These are phyloP conservation scores for Onygena corvina DNA, from an alignment of 2,329 filamentous ascomycete species.

Conservation along the genomic window DNA sequence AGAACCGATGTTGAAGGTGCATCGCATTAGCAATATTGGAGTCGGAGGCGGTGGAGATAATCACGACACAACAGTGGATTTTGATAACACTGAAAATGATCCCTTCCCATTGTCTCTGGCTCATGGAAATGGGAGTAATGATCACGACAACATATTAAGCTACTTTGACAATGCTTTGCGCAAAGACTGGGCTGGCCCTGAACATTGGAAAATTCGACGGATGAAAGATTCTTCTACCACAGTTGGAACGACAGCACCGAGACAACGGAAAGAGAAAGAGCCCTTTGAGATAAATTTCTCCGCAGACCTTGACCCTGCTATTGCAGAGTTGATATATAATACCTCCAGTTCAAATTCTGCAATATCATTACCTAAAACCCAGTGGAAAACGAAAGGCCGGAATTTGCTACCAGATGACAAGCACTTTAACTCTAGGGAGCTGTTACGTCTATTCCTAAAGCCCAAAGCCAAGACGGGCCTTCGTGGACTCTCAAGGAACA, in stretches of 20 bases:
- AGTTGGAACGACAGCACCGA: conserved; percentile 30
- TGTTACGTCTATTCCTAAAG: conserved; percentile 85
- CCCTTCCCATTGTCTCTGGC: conserved; percentile 72
- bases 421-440: conserved; percentile 88
- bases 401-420: conserved; percentile 95
- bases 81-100: conserved; percentile 41
- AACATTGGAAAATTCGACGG: conserved; percentile 93
- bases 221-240: conserved; percentile 68
- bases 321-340: conserved; percentile 69
- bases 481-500: conserved; percentile 38
- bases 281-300: conserved; percentile 88
- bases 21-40: conserved; percentile 39
- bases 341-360: conserved; percentile 65
- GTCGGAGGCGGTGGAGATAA: conserved; percentile 45
- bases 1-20: conserved; percentile 73
- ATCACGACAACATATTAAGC: conserved; percentile 88
- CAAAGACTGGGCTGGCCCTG: conserved; percentile 97
- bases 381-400: conserved; percentile 87
- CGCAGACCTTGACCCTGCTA: conserved; percentile 55
- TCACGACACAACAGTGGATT: conserved; percentile 40
- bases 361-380: conserved; percentile 80
- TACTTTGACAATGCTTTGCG: conserved; percentile 95
- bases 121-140: conserved; percentile 52
- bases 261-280: conserved; percentile 85
- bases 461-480: conserved; percentile 75